Conservation (phyloP, 106 monocot species). For the Vanilla planifolia region DNA sequence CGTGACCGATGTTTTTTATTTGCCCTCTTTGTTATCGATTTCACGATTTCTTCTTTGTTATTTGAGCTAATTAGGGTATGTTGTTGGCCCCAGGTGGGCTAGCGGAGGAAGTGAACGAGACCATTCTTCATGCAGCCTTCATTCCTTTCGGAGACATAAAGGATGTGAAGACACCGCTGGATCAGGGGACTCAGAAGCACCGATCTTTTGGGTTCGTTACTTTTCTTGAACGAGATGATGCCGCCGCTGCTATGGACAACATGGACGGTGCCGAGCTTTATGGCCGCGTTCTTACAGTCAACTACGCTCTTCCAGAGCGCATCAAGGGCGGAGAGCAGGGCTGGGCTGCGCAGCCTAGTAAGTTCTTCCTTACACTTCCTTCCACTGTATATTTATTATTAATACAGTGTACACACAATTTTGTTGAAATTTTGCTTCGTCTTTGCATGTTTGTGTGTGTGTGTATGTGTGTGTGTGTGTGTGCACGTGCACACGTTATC, state of each 20-base stretch:
- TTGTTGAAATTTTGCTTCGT: no score
- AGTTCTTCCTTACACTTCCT: constrained; percentile 2
- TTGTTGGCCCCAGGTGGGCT: constrained; percentile 43
- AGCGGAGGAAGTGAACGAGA: constrained; percentile 96
- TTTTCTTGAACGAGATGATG: constrained; percentile 93
- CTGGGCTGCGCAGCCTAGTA: constrained; percentile 91
- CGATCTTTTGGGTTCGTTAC: constrained; percentile 97
- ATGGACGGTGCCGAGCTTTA: constrained; percentile 95
- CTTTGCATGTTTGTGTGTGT: no score
- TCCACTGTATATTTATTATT: background rate
- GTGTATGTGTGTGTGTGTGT: no score
- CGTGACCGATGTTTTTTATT: no score
- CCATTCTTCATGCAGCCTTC: constrained; percentile 85
- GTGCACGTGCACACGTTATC: no score
- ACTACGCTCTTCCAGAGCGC: constrained; percentile 84
- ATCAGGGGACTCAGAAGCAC: constrained; percentile 99
- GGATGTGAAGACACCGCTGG: constrained; percentile 97
- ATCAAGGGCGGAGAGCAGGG: constrained; percentile 98
- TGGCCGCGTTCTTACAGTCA: constrained; percentile 82
- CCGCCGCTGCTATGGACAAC: constrained; percentile 94
- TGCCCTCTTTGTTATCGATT: background rate
- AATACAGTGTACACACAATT: no score
- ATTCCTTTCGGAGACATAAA: constrained; percentile 97
- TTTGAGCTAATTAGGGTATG: background rate
- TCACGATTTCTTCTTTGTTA: background rate